Evolutionary conservation across 2,329 filamentous ascomycete genomes (phyloP).

Genomic region (Cryphonectria carpinicola): DNA sequence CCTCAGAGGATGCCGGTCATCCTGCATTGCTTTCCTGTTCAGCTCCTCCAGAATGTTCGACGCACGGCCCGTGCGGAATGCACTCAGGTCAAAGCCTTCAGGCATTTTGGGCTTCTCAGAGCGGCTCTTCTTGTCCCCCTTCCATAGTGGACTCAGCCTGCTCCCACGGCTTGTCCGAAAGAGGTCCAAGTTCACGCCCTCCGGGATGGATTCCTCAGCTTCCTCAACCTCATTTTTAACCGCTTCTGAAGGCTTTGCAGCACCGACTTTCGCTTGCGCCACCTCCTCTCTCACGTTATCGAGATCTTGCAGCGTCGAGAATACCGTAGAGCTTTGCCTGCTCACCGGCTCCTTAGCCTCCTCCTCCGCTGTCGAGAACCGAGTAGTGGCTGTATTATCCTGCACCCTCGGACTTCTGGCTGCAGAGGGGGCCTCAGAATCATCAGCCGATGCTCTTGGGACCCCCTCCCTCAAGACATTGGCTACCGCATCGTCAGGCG

Average conservation of each 20-base stretch:
- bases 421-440: background rate
- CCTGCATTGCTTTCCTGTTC: background rate
- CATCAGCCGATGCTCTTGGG: background rate
- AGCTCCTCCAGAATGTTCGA: constrained; percentile 20
- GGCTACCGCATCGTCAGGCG: background rate
- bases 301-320: background rate
- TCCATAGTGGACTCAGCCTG: constrained; percentile 25
- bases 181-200: constrained; percentile 23
- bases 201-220: constrained; percentile 13
- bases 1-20: background rate
- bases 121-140: constrained; percentile 20
- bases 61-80: background rate
- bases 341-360: background rate
- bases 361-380: background rate
- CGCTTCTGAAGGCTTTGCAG: background rate
- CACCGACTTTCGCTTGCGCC: background rate
- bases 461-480: background rate
- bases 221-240: background rate
- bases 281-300: background rate
- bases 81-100: constrained; percentile 12
- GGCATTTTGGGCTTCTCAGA: constrained; percentile 9
- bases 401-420: background rate
- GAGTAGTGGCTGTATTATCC: background rate
- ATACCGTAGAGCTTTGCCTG: background rate
- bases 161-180: constrained; percentile 26